Base-by-base conservation (phyloP, 2,329 filamentous ascomycete species). In the Fusarium annulatum region DNA sequence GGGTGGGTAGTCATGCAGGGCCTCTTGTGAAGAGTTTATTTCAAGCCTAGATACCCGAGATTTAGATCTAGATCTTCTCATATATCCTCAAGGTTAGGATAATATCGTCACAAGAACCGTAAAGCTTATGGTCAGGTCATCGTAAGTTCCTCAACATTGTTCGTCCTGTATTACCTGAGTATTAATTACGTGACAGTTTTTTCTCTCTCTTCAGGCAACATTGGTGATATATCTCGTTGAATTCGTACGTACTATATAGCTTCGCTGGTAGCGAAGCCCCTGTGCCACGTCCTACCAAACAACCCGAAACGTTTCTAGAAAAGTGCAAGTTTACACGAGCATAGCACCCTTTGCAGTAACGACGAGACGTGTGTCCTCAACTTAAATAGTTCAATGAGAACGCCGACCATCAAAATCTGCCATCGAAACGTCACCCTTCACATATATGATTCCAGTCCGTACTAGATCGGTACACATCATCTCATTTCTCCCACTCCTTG, bases 401-500 rank as follows among this genome's bases (percentile, higher is more conserved):
- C 45, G 28, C 49, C 38, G 48, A 15, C 11, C 48, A n/a, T 52
- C 9, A 19, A 52, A 51, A 52, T 52, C 48, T 18, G 48, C n/a
- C 30, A 34, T 19, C 21, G n/a, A 51, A 71, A 71, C 67, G 61
- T 56, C 51, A 43, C 26, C 60, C 42, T 16, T 48, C 66, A 39
- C 33, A 36, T 55, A 42, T 19, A 38, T 38, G 49, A 53, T 38
- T 39, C 33, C 38, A 33, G 42, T 26, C 43, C 42, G 28, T 28
- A 23, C 49, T 45, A 33, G 39, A 53, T 28, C 34, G 26, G 39
- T 49, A 21, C 41, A 48, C 18, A 39, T 26, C 38, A 33, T 45
- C 42, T 77, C 64, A 81, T 56, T 76, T 81, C 14, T 84, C 82
- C 87, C 86, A 89, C 71, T 84, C 81, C 79, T 84, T 86, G 69